Evolutionary conservation across 148 eudicot species (phyloP), one percentile per base, ranked within the genome.

Genomic region (Salicornia ramosissima): DNA sequence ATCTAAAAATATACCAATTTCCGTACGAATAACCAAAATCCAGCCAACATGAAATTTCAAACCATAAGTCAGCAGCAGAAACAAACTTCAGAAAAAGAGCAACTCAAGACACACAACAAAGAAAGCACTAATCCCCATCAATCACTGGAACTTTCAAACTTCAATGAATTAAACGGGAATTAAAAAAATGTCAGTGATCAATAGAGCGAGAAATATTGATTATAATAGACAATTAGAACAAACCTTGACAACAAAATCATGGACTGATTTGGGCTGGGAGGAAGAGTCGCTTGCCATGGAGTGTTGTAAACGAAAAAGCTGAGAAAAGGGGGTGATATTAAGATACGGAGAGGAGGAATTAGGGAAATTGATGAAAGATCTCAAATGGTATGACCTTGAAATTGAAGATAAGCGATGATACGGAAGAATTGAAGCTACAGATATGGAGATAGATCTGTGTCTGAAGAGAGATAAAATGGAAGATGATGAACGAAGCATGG

Each of bases 231-330:
- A 4, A 51, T 22, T 10, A 45, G 8, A 33, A 64, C 68, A 18
- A 76, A 80, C 83, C 83, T 80, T 80, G 55, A 85, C 83, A 47
- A 77, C 76, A n/a, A 84, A 80, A 26, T 81, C 83, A 40, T 84
- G 74, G 59, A 84, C 46, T 22, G 85, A 77, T 72, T 84, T 73
- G 57, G 87, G 83, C 46, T 68, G 53, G 65, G 58, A 43, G 18
- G 64, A 30, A 5, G 83, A 76, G 13, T 65, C 54, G 52, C 74
- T 72, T 6, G 83, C 83, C 83, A 80, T 80, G 0, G 77, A 55
- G 21, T 55, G 63, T 28, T 75, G 42, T 5, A 49, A n/a, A 54
- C 71, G 68, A 33, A 46, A 74, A 62, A n/a, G 36, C 43, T 47
- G 77, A 46, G 36, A 55, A 3, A 36, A 29, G 18, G 29, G 67